These are phyloP conservation scores for Dictyostelium firmibasis DNA, from an alignment of 78 protist genomes.

Conservation along the genomic window DNA sequence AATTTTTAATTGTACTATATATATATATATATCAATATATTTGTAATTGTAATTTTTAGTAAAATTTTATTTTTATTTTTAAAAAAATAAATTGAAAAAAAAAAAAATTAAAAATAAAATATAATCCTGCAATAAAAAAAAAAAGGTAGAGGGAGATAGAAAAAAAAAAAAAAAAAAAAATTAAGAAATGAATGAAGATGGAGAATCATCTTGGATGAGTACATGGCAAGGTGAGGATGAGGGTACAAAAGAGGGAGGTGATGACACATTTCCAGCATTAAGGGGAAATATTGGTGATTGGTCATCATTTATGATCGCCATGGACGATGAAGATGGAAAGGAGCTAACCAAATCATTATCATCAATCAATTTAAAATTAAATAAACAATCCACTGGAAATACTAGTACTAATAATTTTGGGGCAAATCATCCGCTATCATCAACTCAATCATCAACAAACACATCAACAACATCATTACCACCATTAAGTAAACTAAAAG, in stretches of 20 bases:
- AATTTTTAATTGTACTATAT: no score
- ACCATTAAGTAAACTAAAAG: background rate
- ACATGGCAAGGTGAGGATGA: conserved; percentile 14
- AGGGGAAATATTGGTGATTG: conserved; percentile 53
- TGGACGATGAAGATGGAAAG: conserved; percentile 61
- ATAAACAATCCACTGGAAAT: background rate
- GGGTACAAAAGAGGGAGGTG: background rate
- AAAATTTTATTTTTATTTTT: background rate
- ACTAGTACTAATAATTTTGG: background rate
- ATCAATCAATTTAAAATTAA: background rate
- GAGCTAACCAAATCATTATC: conserved; percentile 43
- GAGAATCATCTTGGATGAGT: conserved; percentile 30
- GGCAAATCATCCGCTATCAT: background rate
- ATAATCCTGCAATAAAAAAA: background rate
- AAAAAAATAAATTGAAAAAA: background rate
- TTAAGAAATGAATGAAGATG: conserved; percentile 11
- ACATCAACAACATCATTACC: background rate
- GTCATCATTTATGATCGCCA: conserved; percentile 52
- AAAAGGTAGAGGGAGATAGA: background rate
- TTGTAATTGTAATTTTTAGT: background rate
- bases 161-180: background rate
- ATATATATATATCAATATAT: no score
- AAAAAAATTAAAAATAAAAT: background rate
- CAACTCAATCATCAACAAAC: background rate
- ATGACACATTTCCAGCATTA: background rate